phyloP scores from a whole-genome alignment of 768 basidiomycete species.

The Suillus lakei region DNA sequence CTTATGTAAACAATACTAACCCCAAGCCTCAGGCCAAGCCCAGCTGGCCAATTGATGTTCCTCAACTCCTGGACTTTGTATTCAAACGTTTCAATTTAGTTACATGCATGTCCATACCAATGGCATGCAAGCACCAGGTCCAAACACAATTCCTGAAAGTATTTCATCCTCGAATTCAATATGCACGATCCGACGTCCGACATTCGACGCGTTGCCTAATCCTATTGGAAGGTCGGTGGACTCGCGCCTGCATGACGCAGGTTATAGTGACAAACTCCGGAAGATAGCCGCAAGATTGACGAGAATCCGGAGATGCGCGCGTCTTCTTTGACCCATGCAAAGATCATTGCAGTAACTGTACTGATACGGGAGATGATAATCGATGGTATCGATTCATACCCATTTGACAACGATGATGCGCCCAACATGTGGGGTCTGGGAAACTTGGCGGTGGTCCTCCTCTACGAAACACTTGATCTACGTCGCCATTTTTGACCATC shows the following conservation, averaged over 20 bases:
- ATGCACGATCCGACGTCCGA: conserved; percentile 2
- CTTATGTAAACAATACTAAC: conserved; percentile 1
- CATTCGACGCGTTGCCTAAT: neutral
- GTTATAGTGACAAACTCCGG: neutral
- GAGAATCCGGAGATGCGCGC: conserved; percentile 4
- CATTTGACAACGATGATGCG: neutral
- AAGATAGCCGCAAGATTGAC: neutral
- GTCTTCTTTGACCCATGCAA: neutral
- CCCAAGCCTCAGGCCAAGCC: neutral
- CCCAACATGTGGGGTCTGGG: neutral
- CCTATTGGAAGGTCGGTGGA: conserved; percentile 3
- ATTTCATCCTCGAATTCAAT: neutral
- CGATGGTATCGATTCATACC: conserved; percentile 2
- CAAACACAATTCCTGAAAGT: neutral
- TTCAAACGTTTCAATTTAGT: neutral
- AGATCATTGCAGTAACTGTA: neutral
- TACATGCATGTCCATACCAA: neutral
- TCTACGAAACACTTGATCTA: neutral
- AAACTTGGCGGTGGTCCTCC: neutral
- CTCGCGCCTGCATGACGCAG: neutral
- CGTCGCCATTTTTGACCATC: neutral
- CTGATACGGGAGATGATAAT: conserved; percentile 2
- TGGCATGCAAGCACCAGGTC: neutral
- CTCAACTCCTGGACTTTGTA: neutral
- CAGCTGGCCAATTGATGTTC: neutral